These are phyloP conservation scores for Eimeria tenella DNA, from an alignment of 169 alveolate genomes.

Conservation along the genomic window DNA sequence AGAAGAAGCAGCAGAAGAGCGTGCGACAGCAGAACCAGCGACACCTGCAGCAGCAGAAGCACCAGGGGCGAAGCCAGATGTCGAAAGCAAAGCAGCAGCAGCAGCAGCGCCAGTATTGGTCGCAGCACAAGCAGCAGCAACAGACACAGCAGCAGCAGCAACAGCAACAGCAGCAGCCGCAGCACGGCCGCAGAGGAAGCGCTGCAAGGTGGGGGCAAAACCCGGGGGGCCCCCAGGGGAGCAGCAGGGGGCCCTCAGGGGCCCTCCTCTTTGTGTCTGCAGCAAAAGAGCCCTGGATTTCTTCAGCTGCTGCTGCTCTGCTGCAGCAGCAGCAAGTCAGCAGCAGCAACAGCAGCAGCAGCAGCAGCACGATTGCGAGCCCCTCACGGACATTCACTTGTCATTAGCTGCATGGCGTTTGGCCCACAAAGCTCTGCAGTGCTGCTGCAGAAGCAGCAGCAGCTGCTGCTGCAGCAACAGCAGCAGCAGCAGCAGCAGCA, in stretches of 20 bases:
- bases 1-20: background rate
- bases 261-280: background rate
- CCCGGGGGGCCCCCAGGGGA: no score
- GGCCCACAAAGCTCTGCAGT: background rate
- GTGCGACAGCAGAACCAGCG: background rate
- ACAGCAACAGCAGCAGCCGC: background rate
- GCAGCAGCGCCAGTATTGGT: background rate
- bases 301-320: background rate
- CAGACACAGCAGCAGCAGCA: background rate
- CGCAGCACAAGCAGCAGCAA: background rate
- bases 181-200: background rate
- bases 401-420: background rate
- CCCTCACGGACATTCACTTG: background rate
- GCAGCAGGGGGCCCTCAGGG: background rate
- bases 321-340: background rate
- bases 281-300: background rate
- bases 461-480: background rate
- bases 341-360: conserved; percentile 37
- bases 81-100: background rate
- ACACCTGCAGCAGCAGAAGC: conserved; percentile 7
- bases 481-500: conserved; percentile 42
- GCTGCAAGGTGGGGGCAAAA: background rate
- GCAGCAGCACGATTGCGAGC: conserved; percentile 6
- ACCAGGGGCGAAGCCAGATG: background rate
- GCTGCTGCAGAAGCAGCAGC: conserved; percentile 10